Evolutionary conservation across 495 filamentous ascomycete genomes (phyloP).

Genomic region (Penicillium paxilli): DNA sequence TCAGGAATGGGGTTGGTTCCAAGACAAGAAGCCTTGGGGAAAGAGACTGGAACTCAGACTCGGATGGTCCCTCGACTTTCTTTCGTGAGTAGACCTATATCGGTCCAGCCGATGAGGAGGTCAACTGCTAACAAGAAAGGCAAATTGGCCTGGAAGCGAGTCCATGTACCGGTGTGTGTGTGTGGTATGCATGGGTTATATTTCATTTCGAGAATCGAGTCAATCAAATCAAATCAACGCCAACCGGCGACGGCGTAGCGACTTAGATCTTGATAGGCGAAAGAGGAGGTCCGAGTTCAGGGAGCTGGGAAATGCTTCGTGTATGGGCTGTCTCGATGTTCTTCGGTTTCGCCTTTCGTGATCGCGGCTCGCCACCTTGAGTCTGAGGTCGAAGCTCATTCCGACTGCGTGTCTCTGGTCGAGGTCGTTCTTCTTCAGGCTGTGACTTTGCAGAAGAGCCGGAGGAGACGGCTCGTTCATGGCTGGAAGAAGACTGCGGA

Average conservation of each 20-base stretch:
- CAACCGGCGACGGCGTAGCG: neutral
- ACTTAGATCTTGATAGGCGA: conserved; percentile 62
- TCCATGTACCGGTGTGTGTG: neutral
- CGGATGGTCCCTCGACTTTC: neutral
- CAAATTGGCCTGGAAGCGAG: neutral
- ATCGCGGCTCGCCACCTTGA: neutral
- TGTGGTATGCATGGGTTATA: neutral
- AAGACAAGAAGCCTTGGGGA: neutral
- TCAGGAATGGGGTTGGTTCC: neutral
- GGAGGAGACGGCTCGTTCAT: conserved; percentile 65
- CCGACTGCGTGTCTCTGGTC: conserved; percentile 29
- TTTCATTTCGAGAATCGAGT: neutral
- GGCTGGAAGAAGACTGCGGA: conserved; percentile 19
- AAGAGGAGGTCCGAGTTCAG: conserved; percentile 72
- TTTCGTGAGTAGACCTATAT: conserved; percentile 1
- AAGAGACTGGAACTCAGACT: too few species aligned
- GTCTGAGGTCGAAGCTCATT: neutral
- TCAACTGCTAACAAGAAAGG: too few species aligned
- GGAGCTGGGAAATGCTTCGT: conserved; percentile 46
- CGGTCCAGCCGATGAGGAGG: conserved; percentile 23
- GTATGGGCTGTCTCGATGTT: conserved; percentile 41
- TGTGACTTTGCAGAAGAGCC: conserved; percentile 60
- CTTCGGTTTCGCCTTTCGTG: conserved; percentile 34
- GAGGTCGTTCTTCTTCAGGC: conserved; percentile 30
- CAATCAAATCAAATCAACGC: neutral